phyloP scores from a whole-genome alignment of 306 rosid genomes.

The Malus fusca region DNA sequence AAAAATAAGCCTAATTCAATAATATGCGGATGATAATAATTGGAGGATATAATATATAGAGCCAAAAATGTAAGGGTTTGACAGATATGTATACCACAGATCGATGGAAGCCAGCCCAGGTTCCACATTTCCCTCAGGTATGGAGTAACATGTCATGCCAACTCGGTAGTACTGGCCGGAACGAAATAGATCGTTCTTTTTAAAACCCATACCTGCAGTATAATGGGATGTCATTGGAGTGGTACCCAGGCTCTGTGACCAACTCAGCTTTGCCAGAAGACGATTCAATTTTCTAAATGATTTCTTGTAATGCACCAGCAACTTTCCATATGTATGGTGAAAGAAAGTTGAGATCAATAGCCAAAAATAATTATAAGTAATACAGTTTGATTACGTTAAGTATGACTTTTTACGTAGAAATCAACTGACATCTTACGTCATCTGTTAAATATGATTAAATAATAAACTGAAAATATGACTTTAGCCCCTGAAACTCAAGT shows the following conservation, averaged over 20 bases:
- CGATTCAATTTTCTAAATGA: background rate
- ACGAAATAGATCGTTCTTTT: background rate
- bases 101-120: background rate
- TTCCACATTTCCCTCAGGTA: background rate
- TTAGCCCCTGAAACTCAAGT: too few relatives aligned
- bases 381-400: too few relatives aligned
- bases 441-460: too few relatives aligned
- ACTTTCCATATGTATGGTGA: too few relatives aligned
- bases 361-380: too few relatives aligned
- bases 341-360: too few relatives aligned
- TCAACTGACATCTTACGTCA: too few relatives aligned
- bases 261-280: background rate
- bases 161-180: background rate
- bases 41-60: background rate
- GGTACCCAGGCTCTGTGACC: background rate
- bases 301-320: background rate
- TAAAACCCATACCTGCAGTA: background rate
- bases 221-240: background rate
- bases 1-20: too few relatives aligned
- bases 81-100: background rate
- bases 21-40: too few relatives aligned
- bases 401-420: too few relatives aligned
- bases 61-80: background rate
- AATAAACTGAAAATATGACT: too few relatives aligned
- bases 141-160: slow-evolving; percentile 2